Conservation (phyloP, 2,329 filamentous ascomycete genomes). For the Scolecobasidium constrictum region DNA sequence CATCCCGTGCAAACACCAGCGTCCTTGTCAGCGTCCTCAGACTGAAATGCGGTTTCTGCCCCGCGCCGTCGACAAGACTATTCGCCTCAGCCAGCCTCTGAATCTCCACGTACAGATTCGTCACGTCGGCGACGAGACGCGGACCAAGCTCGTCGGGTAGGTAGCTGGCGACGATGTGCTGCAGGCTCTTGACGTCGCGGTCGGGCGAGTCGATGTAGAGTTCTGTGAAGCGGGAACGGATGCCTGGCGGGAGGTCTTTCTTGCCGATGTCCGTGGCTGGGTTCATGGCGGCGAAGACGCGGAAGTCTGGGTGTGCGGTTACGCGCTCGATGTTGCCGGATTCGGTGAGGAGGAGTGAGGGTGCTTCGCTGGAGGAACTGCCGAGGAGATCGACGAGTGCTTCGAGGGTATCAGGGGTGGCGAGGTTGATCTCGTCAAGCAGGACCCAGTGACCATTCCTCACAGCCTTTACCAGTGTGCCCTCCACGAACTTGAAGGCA, state of each 20-base stretch:
- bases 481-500: constrained; percentile 92
- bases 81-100: constrained; percentile 74
- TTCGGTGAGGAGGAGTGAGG: constrained; percentile 79
- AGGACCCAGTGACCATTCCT: constrained; percentile 95
- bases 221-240: constrained; percentile 89
- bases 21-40: constrained; percentile 86
- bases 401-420: constrained; percentile 87
- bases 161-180: constrained; percentile 82
- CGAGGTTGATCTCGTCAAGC: constrained; percentile 93
- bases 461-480: constrained; percentile 91
- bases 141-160: constrained; percentile 61
- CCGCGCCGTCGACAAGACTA: constrained; percentile 82
- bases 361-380: constrained; percentile 57
- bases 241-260: constrained; percentile 77
- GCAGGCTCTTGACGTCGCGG: constrained; percentile 70
- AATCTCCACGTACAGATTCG: constrained; percentile 77
- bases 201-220: constrained; percentile 90
- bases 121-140: constrained; percentile 68
- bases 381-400: constrained; percentile 81
- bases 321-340: constrained; percentile 88
- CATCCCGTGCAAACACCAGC: constrained; percentile 76
- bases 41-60: constrained; percentile 94
- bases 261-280: constrained; percentile 96
- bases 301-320: constrained; percentile 80
- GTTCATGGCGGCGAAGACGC: constrained; percentile 98